These are phyloP conservation scores for Scolecobasidium constrictum DNA, from an alignment of 2,329 filamentous ascomycete genomes.

Conservation along the genomic window DNA sequence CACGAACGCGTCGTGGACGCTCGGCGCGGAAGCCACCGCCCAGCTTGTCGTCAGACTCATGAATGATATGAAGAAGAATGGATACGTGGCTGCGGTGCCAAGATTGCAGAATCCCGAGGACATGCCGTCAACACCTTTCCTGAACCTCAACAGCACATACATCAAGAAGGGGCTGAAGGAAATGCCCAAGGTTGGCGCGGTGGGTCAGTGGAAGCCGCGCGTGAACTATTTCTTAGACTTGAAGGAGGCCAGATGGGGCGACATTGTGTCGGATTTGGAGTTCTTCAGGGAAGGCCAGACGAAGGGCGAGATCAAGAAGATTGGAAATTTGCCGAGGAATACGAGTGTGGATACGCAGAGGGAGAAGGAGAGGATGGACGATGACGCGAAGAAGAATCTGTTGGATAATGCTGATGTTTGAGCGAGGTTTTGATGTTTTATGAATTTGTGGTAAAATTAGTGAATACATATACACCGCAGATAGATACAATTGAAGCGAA, in stretches of 20 bases:
- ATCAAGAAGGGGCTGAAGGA: slow-evolving; percentile 29
- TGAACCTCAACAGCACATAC: slow-evolving; percentile 42
- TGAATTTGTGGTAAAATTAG: no score
- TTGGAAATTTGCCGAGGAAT: not conserved
- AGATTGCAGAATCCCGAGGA: slow-evolving; percentile 20
- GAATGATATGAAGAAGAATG: slow-evolving; percentile 37
- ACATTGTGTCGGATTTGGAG: slow-evolving; percentile 29
- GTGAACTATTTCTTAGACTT: slow-evolving; percentile 34
- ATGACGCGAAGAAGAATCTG: no score
- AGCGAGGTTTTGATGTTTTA: not conserved
- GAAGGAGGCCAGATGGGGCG: slow-evolving; percentile 29
- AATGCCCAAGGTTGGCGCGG: slow-evolving; percentile 38
- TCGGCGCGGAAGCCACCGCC: slow-evolving; percentile 46
- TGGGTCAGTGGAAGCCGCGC: slow-evolving; percentile 16
- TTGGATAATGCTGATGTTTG: not conserved
- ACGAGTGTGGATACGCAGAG: not conserved
- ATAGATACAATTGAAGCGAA: no score
- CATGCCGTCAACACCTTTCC: slow-evolving; percentile 28
- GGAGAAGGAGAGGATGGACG: not conserved
- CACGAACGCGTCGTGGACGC: slow-evolving; percentile 49
- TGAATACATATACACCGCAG: no score
- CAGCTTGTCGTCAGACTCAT: slow-evolving; percentile 40
- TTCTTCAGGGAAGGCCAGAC: slow-evolving; percentile 18
- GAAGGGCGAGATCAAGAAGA: no score
- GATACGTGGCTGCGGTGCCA: slow-evolving; percentile 34